Percentiles rank a stretch among this genome's conserved stretches.
These are phyloP conservation scores for Tuber calosporum DNA, from an alignment of 495 filamentous ascomycete species.

Conservation along the genomic window DNA sequence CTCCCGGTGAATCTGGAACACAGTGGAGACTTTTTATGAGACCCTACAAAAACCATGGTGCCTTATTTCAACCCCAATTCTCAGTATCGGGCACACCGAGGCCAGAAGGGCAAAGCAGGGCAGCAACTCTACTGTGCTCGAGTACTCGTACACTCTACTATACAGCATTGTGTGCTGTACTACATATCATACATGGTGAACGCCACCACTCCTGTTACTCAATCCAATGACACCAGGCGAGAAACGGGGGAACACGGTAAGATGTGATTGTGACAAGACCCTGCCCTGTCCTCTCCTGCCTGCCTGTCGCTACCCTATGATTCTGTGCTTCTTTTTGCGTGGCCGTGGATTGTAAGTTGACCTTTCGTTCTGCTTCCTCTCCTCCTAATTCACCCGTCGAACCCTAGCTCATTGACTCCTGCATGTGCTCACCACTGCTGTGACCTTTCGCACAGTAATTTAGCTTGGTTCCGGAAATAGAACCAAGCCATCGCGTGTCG, in stretches of 20 bases:
- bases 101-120: neutral
- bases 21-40: neutral
- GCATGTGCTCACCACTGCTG: neutral
- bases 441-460: neutral
- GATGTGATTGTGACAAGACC: neutral
- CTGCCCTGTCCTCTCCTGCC: neutral
- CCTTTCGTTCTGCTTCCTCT: neutral
- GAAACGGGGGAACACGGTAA: neutral
- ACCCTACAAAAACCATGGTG: neutral
- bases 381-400: neutral
- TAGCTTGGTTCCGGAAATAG: neutral
- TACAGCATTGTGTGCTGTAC: too few relatives aligned
- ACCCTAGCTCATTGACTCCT: neutral
- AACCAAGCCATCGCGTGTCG: neutral
- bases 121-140: neutral
- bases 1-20: neutral
- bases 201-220: neutral
- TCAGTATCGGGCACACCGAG: neutral
- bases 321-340: neutral
- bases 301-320: neutral
- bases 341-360: neutral
- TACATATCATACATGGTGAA: too few relatives aligned
- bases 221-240: neutral
- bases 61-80: neutral
- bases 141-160: neutral